Conservation (phyloP, 1,139 yeast species). For the Arxiozyma heterogenica region DNA sequence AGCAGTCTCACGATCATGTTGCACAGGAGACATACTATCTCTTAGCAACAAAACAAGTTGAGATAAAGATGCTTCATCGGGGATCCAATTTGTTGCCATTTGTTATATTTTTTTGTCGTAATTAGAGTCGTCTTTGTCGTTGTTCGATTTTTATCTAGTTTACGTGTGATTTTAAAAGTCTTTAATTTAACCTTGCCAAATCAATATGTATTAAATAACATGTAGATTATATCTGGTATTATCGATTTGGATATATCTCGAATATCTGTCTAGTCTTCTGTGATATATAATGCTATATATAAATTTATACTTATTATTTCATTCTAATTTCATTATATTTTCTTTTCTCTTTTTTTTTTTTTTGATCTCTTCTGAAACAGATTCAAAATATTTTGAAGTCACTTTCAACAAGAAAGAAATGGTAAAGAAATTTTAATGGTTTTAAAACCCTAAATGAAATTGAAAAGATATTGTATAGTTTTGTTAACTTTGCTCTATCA, state of each 20-base stretch:
- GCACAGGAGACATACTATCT: slow-evolving; percentile 56
- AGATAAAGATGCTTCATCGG: slow-evolving; percentile 50
- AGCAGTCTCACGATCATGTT: slow-evolving; percentile 46
- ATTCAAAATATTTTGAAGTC: neutral
- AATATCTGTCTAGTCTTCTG: neutral
- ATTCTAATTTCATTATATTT: neutral
- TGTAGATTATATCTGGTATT: neutral
- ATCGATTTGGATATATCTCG: too few relatives aligned
- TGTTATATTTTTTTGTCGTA: neutral
- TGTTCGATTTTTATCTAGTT: neutral
- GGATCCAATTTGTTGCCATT: slow-evolving; percentile 41
- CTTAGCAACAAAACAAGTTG: slow-evolving; percentile 56
- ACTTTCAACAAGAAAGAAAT: too few relatives aligned
- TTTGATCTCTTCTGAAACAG: neutral
- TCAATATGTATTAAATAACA: too few relatives aligned
- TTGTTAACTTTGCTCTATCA: neutral
- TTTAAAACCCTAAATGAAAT: neutral
- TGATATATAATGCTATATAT: neutral
- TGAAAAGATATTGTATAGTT: too few relatives aligned
- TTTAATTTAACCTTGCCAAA: too few relatives aligned
- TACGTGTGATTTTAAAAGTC: too few relatives aligned
- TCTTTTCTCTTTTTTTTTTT: too few relatives aligned
- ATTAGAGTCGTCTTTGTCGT: neutral
- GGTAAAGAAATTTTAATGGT: neutral
- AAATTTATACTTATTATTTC: neutral